These are phyloP conservation scores for Nemania serpens DNA, from an alignment of 2,329 filamentous ascomycete genomes.

Conservation along the genomic window DNA sequence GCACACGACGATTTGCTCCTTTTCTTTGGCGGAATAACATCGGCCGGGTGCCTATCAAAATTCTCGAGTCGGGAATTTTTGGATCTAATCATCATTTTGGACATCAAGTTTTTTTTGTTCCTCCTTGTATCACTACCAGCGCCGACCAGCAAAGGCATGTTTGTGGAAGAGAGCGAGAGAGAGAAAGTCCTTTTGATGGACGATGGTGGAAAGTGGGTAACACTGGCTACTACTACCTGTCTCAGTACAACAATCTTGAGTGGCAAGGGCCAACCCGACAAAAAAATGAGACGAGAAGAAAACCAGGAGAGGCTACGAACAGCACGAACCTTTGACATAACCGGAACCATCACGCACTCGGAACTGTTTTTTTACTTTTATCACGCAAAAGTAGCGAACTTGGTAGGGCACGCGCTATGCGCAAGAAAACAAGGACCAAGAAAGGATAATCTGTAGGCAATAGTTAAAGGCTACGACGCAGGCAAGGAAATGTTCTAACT, in stretches of 20 bases:
- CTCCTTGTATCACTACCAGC: constrained; percentile 27
- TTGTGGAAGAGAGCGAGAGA: constrained; percentile 19
- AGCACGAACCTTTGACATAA: constrained; percentile 18
- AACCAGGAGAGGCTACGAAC: constrained; percentile 8
- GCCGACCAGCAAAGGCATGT: constrained; percentile 23
- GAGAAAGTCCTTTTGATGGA: constrained; percentile 15
- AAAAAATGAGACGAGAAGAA: constrained; percentile 1
- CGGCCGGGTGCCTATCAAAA: constrained; percentile 16
- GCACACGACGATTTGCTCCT: constrained; percentile 29
- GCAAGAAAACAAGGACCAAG: not conserved
- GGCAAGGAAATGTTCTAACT: not conserved
- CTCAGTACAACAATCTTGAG: constrained; percentile 3
- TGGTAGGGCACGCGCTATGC: constrained; percentile 7
- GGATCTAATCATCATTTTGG: constrained; percentile 17
- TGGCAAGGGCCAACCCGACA: not conserved
- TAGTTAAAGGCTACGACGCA: not conserved
- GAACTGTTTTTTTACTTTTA: not conserved
- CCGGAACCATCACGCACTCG: constrained; percentile 1
- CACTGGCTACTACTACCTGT: not conserved
- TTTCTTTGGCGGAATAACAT: constrained; percentile 22
- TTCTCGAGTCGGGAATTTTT: constrained; percentile 19
- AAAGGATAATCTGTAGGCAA: not conserved
- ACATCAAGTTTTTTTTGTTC: constrained; percentile 18
- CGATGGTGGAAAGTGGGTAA: constrained; percentile 11
- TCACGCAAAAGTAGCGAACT: constrained; percentile 8